Evolutionary conservation across 2,329 filamentous ascomycete genomes (phyloP).

Genomic region (Claviceps sorghi): DNA sequence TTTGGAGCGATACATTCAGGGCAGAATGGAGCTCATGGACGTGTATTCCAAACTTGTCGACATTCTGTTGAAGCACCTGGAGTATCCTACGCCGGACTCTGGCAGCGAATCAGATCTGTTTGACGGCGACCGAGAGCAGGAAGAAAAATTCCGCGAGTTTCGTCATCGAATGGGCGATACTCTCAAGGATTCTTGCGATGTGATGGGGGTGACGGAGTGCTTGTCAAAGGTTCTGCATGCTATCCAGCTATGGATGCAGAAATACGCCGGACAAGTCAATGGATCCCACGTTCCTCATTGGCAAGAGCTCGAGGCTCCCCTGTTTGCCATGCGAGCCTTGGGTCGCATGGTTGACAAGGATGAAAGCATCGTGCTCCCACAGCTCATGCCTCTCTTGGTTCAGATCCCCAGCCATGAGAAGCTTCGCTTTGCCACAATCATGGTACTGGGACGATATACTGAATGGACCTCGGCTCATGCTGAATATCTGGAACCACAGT

Average conservation of each 20-base stretch:
- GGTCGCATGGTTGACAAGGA: constrained; percentile 89
- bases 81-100: constrained; percentile 66
- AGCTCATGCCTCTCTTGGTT: constrained; percentile 84
- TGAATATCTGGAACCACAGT: constrained; percentile 79
- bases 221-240: constrained; percentile 74
- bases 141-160: constrained; percentile 95
- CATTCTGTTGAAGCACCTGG: constrained; percentile 77
- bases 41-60: constrained; percentile 84
- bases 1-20: constrained; percentile 74
- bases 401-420: constrained; percentile 94
- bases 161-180: constrained; percentile 96
- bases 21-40: constrained; percentile 61
- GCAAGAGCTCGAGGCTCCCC: constrained; percentile 88
- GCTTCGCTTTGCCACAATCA: constrained; percentile 94
- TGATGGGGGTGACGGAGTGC: constrained; percentile 86
- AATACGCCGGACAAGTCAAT: constrained; percentile 62
- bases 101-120: constrained; percentile 72
- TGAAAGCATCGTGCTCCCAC: constrained; percentile 73
- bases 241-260: constrained; percentile 78
- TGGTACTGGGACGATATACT: constrained; percentile 92
- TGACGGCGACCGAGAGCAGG: constrained; percentile 85
- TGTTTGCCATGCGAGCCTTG: constrained; percentile 92
- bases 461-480: constrained; percentile 95
- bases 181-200: constrained; percentile 90
- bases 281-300: constrained; percentile 72